Conservation (phyloP, 176 grass and related monocot species). For the Musa itinerans region DNA sequence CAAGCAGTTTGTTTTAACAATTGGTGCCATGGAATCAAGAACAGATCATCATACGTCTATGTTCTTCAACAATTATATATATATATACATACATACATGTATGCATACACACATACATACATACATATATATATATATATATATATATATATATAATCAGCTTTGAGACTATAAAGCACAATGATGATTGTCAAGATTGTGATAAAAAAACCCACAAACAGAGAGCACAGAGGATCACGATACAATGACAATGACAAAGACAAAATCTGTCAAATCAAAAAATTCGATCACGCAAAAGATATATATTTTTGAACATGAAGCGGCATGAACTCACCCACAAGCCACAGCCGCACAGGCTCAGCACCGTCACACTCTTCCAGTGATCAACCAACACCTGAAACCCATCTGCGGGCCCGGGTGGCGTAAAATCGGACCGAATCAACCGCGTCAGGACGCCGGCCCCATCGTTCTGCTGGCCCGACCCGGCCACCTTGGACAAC, state of each 20-base stretch:
- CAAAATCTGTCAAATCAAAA: background rate
- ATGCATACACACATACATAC: no score
- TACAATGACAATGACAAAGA: background rate
- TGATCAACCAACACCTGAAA: conserved; percentile 64
- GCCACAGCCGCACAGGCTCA: conserved; percentile 76
- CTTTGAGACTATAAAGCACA: background rate
- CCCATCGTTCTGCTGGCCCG: conserved; percentile 66
- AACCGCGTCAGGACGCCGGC: conserved; percentile 57
- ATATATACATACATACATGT: no score
- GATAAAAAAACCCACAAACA: background rate
- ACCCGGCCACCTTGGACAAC: conserved; percentile 52
- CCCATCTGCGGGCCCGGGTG: conserved; percentile 36
- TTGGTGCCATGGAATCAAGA: background rate
- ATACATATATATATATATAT: no score
- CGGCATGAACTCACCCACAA: conserved; percentile 43
- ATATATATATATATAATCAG: no score
- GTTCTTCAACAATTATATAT: background rate
- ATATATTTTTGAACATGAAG: background rate
- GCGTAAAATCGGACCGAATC: conserved; percentile 58
- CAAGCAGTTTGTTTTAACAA: background rate
- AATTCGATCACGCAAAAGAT: background rate
- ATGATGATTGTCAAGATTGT: background rate
- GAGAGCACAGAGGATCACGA: background rate
- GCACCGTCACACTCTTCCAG: conserved; percentile 50
- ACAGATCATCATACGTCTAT: background rate